A percentile compares a stretch with the other conserved stretches of the same genome.
phyloP scores from a whole-genome alignment of 2,329 filamentous ascomycete genomes.

The Penicillium sp. region DNA sequence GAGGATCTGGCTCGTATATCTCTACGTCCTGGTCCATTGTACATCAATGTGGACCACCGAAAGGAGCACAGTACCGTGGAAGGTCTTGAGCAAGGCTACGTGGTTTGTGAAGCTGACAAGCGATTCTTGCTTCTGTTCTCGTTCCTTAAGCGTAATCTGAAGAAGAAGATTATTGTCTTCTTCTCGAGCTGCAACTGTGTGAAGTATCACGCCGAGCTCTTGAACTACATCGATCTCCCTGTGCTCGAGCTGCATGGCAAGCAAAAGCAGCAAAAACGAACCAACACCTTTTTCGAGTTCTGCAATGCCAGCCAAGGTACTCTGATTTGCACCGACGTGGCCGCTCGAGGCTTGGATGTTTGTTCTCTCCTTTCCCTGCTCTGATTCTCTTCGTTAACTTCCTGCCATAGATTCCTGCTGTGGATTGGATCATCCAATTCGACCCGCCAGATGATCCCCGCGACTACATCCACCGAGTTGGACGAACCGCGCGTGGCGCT shows the following conservation, averaged over 20 bases:
- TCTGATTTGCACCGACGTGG: constrained; percentile 93
- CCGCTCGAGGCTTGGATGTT: constrained; percentile 84
- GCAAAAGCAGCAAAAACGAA: constrained; percentile 98
- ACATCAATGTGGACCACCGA: constrained; percentile 91
- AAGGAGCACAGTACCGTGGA: constrained; percentile 89
- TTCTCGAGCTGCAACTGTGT: constrained; percentile 89
- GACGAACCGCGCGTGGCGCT: constrained; percentile 81
- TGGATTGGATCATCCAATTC: constrained; percentile 95
- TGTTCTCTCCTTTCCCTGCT: constrained; percentile 25
- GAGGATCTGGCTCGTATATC: constrained; percentile 95
- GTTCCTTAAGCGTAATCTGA: constrained; percentile 83
- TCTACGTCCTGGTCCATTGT: constrained; percentile 79
- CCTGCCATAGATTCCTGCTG: constrained; percentile 65
- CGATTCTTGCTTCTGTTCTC: constrained; percentile 91
- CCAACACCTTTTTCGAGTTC: constrained; percentile 97
- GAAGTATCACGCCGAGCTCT: constrained; percentile 89
- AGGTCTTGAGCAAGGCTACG: constrained; percentile 91
- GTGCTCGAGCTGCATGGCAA: constrained; percentile 86
- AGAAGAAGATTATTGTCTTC: constrained; percentile 98
- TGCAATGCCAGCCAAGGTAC: constrained; percentile 77
- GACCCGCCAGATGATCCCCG: constrained; percentile 87
- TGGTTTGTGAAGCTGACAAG: constrained; percentile 87
- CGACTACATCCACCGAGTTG: constrained; percentile 93
- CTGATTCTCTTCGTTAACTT: neutral
- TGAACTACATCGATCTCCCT: constrained; percentile 95